Percentiles rank a stretch among this genome's conserved stretches.
phyloP scores from a whole-genome alignment of 164 flowering plant genomes.

The Vitis amurensis region DNA sequence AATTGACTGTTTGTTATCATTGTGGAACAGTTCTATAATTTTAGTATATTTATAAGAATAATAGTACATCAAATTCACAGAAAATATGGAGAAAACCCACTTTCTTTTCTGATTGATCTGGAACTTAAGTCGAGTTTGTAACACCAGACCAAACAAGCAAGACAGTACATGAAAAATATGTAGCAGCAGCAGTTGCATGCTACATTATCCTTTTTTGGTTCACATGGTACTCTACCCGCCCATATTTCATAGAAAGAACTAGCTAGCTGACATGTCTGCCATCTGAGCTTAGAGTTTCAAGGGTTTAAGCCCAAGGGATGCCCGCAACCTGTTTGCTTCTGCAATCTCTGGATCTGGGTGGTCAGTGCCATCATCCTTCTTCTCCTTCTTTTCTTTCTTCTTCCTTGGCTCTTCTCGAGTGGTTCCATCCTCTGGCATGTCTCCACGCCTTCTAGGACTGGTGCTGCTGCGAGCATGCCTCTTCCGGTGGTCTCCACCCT shows the following conservation, averaged over 20 bases:
- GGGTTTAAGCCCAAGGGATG: conserved; percentile 79
- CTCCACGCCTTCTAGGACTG: conserved; percentile 65
- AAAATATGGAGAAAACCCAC: too few relatives aligned
- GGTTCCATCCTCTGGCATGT: conserved; percentile 36
- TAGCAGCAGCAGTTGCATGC: too few relatives aligned
- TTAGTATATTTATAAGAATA: too few relatives aligned
- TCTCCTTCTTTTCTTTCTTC: conserved; percentile 71
- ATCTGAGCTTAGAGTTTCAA: conserved; percentile 30
- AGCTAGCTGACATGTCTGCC: not conserved
- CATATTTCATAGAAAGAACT: not conserved
- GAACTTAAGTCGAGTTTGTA: not conserved
- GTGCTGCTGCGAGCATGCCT: conserved; percentile 64
- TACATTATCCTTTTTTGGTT: too few relatives aligned
- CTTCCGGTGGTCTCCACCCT: conserved; percentile 60
- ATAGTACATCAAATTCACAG: too few relatives aligned
- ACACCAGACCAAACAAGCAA: too few relatives aligned
- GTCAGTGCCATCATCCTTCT: conserved; percentile 88
- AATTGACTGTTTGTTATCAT: too few relatives aligned
- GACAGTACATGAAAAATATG: too few relatives aligned
- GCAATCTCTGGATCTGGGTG: conserved; percentile 98
- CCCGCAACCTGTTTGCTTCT: conserved; percentile 77
- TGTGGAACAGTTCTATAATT: too few relatives aligned
- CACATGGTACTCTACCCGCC: not conserved
- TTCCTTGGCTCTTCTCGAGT: conserved; percentile 54
- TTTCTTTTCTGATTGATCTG: too few relatives aligned